These are phyloP conservation scores for Austropuccinia psidii DNA, from an alignment of 1,284 basidiomycete genomes.

Conservation along the genomic window DNA sequence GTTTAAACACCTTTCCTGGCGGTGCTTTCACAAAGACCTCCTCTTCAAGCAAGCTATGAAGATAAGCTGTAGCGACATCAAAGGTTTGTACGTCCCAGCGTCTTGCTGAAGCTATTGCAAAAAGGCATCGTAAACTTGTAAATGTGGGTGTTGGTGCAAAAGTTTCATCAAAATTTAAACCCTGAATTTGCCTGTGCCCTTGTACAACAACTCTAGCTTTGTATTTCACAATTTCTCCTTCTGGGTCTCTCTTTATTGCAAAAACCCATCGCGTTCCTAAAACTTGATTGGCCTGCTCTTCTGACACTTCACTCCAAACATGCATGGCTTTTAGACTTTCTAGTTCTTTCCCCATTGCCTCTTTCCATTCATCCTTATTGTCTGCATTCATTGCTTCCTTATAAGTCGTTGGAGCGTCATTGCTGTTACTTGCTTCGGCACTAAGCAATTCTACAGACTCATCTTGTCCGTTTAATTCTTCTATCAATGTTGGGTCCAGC, in stretches of 20 bases:
- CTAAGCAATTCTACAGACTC: no score
- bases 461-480: no score
- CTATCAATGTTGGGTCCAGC: no score
- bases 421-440: no score
- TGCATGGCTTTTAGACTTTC: no score
- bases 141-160: background rate
- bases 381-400: background rate
- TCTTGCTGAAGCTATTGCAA: background rate
- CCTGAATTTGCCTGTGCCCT: background rate
- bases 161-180: no score
- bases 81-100: background rate
- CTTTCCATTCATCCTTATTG: no score
- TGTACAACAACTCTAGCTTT: background rate
- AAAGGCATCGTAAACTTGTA: background rate
- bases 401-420: background rate
- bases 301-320: background rate
- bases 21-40: background rate
- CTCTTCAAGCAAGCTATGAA: constrained; percentile 2
- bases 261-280: background rate
- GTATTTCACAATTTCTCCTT: background rate
- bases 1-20: background rate
- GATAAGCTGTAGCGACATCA: background rate
- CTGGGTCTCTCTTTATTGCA: background rate
- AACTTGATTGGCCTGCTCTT: background rate
- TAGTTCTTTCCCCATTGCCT: no score